Evolutionary conservation across 2,329 filamentous ascomycete species (phyloP), one percentile per base, ranked within the genome.

Genomic region (Mycocentrospora acerina): DNA sequence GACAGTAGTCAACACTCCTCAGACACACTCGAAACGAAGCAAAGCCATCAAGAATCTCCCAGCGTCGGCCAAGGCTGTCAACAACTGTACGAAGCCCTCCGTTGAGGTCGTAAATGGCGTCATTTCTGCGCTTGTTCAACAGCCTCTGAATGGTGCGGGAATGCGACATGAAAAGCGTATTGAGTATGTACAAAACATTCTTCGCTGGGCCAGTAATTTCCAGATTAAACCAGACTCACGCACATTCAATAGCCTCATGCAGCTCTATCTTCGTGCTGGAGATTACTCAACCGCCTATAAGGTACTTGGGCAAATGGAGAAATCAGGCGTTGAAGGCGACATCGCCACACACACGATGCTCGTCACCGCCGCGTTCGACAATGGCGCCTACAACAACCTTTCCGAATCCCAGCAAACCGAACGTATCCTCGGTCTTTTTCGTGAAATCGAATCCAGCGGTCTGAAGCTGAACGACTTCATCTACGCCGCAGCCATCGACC

Each of bases 271-370:
- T 41, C 71, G 73, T 11, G 64, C 70, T 13, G 73, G 74, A 16
- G 68, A 74, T 17, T 55, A 66, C 24, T 57, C 71, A 1, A 76
- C 80, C 27, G 75, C 79, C 10, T 69, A 74, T 29, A 61, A 61
- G 3, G 56, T 88, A 10, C 70, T 89, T 3, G 55, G 68, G 4
- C 67, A 74, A 37, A 90, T 90, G 86, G 68, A 75, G 26, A 47
- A 60, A 2, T 66, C 74, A 12, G 73, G 73, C 2, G 63, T 88
- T 18, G 51, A 73, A 19, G 77, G 83, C 1, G 81, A 90, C 60
- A 71, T 75, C n/a, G 77, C 77, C 5, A 93, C 88, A 0, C 88
- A 87, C 63, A 86, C 82, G 15, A 80, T 88, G 45, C 74, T 93
- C 40, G 71, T 93, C 7, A 81, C 85, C 28, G 78, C 69, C 14